These are phyloP conservation scores for Xylaria sp. DNA, from an alignment of 2,329 filamentous ascomycete species.

Conservation along the genomic window DNA sequence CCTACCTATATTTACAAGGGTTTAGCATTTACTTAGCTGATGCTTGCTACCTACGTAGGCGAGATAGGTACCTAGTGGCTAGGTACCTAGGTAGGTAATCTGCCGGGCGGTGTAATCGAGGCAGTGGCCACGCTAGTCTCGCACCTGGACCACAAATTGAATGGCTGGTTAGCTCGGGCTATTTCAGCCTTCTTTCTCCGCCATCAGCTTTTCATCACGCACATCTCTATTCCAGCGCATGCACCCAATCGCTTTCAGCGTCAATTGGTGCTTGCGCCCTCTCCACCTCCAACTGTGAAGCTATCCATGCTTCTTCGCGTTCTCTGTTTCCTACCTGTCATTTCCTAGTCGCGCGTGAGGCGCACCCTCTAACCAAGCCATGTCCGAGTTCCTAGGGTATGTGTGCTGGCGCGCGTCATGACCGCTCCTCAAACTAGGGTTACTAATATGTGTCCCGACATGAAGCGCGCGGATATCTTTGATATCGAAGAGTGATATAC, in stretches of 20 bases:
- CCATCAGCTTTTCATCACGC: conserved; percentile 29
- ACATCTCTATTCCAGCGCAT: conserved; percentile 20
- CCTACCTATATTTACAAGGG: too few species aligned
- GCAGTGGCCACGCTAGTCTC: conserved; percentile 6
- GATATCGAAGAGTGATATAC: conserved; percentile 97
- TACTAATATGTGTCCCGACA: conserved; percentile 28
- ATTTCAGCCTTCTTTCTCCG: conserved; percentile 33
- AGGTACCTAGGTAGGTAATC: not conserved
- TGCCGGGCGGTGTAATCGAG: conserved; percentile 26
- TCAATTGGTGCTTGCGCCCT: conserved; percentile 24
- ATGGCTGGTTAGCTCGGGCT: conserved; percentile 31
- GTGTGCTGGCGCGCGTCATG: conserved; percentile 24
- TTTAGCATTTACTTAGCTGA: too few species aligned
- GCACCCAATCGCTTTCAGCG: conserved; percentile 13
- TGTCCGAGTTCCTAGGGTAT: conserved; percentile 68
- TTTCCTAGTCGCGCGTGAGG: conserved; percentile 32
- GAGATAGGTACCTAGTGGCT: not conserved
- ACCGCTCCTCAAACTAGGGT: not conserved
- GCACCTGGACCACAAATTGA: conserved; percentile 28
- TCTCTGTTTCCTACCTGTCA: conserved; percentile 19
- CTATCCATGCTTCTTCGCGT: not conserved
- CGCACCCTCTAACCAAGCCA: conserved; percentile 41
- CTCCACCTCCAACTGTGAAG: conserved; percentile 1
- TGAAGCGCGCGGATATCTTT: conserved; percentile 90
- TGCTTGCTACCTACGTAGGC: too few species aligned